Percentiles rank a stretch among this genome's conserved stretches.
Conservation (phyloP, 2,329 filamentous ascomycete species). For the Beauveria sp. region DNA sequence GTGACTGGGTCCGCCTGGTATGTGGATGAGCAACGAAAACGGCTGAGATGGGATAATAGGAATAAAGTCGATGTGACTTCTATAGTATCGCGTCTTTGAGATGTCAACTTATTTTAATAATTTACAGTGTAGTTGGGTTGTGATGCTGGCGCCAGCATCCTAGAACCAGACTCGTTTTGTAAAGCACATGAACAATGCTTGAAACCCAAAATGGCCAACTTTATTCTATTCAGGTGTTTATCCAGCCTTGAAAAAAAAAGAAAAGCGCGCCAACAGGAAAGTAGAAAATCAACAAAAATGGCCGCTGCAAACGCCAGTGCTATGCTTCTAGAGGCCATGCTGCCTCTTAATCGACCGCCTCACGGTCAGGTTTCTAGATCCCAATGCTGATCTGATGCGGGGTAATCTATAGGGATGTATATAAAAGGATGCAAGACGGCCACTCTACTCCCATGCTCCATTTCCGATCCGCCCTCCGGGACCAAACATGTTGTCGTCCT, state of each 20-base stretch:
- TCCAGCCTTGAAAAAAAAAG: background rate
- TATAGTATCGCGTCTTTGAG: no score
- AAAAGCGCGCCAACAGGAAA: background rate
- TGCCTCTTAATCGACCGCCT: background rate
- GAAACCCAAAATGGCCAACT: background rate
- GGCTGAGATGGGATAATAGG: no score
- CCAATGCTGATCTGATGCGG: background rate
- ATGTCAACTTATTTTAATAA: no score
- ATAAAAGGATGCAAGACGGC: background rate
- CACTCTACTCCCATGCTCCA: slow-evolving; percentile 6
- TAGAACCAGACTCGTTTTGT: no score
- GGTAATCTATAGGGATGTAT: background rate
- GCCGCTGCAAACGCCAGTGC: slow-evolving; percentile 2
- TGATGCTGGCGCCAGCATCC: no score
- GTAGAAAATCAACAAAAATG: background rate
- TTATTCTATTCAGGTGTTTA: background rate
- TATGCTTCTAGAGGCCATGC: background rate
- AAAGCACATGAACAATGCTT: background rate
- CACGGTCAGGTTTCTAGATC: background rate
- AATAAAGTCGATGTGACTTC: no score
- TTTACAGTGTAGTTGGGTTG: no score
- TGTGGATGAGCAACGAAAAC: background rate
- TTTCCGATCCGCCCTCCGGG: background rate
- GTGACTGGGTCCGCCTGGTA: slow-evolving; percentile 5
- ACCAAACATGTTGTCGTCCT: slow-evolving; percentile 11